These are phyloP conservation scores for Vitis hybrid DNA, from an alignment of 177 flowering plant species.

Conservation along the genomic window DNA sequence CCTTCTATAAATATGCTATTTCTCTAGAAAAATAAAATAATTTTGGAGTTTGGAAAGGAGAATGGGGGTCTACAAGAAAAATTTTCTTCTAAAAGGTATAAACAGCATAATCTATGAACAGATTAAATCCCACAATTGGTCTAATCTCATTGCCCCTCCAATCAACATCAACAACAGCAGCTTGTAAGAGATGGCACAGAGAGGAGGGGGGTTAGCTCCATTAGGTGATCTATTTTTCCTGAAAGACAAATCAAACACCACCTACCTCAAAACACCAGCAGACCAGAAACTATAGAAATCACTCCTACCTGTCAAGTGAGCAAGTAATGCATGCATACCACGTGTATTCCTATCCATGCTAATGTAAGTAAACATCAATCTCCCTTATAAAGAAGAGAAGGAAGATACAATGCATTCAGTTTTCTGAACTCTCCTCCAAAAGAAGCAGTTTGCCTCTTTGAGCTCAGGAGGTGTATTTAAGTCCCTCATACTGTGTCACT, in stretches of 20 bases:
- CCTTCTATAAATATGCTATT: too few relatives aligned
- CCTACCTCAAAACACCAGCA: neutral
- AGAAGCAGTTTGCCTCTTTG: conserved; percentile 35
- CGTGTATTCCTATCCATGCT: conserved; percentile 26
- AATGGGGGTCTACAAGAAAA: too few relatives aligned
- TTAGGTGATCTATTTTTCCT: neutral
- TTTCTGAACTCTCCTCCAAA: conserved; percentile 36
- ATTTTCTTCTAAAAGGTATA: too few relatives aligned
- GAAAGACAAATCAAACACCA: neutral
- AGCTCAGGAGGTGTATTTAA: conserved; percentile 26
- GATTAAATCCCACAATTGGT: too few relatives aligned
- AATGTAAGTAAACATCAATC: conserved; percentile 43
- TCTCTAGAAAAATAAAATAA: too few relatives aligned
- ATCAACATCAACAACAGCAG: neutral
- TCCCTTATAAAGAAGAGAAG: conserved; percentile 38
- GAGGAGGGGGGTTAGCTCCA: neutral
- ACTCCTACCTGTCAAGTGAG: conserved; percentile 13
- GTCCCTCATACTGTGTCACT: conserved; percentile 22
- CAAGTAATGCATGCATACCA: conserved; percentile 27
- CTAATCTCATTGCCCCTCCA: too few relatives aligned
- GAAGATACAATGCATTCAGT: conserved; percentile 55
- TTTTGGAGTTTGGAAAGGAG: too few relatives aligned
- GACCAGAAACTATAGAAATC: neutral
- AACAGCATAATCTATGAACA: too few relatives aligned
- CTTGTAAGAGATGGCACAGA: neutral